Evolutionary conservation across 345 rosid species (phyloP).

Genomic region (Geranium brycei): DNA sequence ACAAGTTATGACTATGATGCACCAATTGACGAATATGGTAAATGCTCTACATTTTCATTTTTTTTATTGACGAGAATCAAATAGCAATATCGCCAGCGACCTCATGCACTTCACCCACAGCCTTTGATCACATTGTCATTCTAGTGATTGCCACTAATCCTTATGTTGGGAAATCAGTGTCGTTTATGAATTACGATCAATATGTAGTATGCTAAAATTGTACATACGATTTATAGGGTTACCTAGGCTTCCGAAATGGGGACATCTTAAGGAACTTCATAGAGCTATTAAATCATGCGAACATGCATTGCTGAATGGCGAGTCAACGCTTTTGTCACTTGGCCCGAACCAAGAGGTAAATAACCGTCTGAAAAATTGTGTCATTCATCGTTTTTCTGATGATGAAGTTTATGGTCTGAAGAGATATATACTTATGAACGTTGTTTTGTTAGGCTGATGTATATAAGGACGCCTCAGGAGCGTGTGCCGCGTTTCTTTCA

Average conservation of each 20-base stretch:
- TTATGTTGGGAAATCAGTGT: background rate
- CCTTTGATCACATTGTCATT: background rate
- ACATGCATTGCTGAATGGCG: constrained; percentile 38
- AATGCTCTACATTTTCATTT: constrained; percentile 8
- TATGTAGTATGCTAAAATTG: background rate
- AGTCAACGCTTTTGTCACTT: constrained; percentile 36
- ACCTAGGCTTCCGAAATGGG: constrained; percentile 91
- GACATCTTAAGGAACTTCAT: constrained; percentile 85
- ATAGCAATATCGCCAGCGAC: no score
- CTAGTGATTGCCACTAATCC: background rate
- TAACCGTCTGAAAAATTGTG: background rate
- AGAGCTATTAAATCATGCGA: constrained; percentile 68
- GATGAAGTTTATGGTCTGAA: background rate
- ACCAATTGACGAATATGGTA: constrained; percentile 96
- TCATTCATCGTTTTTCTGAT: background rate
- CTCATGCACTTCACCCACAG: no score
- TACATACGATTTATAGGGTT: constrained; percentile 32
- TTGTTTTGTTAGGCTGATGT: constrained; percentile 56
- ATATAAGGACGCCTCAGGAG: constrained; percentile 51
- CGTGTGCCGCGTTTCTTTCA: constrained; percentile 72
- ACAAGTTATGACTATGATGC: constrained; percentile 98
- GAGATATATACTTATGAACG: background rate
- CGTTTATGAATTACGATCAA: background rate
- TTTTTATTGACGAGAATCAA: no score
- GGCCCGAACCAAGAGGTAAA: constrained; percentile 69